A percentile compares a stretch with the other conserved stretches of the same genome.
Evolutionary conservation across 768 basidiomycete genomes (phyloP).

Genomic region (Cyclocybe cylindracea): DNA sequence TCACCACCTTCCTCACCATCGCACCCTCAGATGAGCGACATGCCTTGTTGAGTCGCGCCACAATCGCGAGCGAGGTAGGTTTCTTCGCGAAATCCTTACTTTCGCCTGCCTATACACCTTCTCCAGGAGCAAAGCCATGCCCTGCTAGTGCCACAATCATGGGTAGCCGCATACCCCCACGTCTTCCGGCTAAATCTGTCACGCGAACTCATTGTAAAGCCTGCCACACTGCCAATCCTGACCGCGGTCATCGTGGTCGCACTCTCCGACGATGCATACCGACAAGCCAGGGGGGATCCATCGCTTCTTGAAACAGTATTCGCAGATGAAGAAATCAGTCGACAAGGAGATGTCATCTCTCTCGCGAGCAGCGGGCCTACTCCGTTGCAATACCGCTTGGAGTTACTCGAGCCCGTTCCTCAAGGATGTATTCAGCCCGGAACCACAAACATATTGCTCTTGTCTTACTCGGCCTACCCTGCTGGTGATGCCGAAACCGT

Average conservation of each 20-base stretch:
- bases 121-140: constrained; percentile 26
- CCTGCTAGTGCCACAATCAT: constrained; percentile 42
- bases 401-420: constrained; percentile 68
- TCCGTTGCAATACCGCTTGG: constrained; percentile 45
- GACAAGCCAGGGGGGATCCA: constrained; percentile 34
- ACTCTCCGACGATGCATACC: constrained; percentile 49
- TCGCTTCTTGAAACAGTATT: constrained; percentile 44
- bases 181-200: neutral
- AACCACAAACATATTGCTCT: constrained; percentile 55
- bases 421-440: constrained; percentile 61
- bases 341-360: constrained; percentile 41
- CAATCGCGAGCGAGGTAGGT: constrained; percentile 37
- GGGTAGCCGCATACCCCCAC: constrained; percentile 26
- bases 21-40: constrained; percentile 2
- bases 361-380: constrained; percentile 12
- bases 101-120: neutral
- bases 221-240: constrained; percentile 22
- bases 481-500: constrained; percentile 10
- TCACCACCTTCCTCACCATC: no score
- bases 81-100: neutral
- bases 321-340: constrained; percentile 45
- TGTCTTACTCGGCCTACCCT: constrained; percentile 27
- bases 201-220: constrained; percentile 10
- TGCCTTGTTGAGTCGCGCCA: constrained; percentile 32
- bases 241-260: constrained; percentile 55